Percentiles rank a stretch among this genome's conserved stretches.
Conservation (phyloP, 1,139 yeast species). For the Pichia sp. region DNA sequence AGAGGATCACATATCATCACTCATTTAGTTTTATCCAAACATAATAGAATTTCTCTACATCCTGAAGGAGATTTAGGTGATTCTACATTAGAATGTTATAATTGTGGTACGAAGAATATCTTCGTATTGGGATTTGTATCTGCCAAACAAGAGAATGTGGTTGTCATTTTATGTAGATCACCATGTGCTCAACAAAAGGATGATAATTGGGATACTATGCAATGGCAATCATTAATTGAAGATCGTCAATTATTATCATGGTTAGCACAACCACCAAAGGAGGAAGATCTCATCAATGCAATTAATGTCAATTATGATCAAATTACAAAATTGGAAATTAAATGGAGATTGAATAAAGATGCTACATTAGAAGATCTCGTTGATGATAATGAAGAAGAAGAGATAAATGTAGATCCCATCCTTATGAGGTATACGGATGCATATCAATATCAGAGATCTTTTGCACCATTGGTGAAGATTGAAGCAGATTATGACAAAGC, state of each 20-base stretch:
- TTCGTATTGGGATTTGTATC: conserved; percentile 83
- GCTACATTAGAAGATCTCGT: conserved; percentile 60
- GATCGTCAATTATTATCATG: conserved; percentile 73
- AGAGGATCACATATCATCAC: conserved; percentile 79
- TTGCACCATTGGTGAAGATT: conserved; percentile 73
- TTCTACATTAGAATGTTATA: conserved; percentile 80
- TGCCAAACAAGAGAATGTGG: conserved; percentile 82
- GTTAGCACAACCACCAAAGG: conserved; percentile 68
- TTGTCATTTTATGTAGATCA: conserved; percentile 78
- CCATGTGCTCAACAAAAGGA: conserved; percentile 83
- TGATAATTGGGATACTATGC: conserved; percentile 76
- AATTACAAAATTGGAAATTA: conserved; percentile 66
- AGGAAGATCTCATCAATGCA: conserved; percentile 53
- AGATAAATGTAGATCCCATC: conserved; percentile 61
- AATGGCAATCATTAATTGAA: conserved; percentile 85
- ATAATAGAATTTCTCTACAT: conserved; percentile 68
- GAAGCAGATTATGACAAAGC: conserved; percentile 78
- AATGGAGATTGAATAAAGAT: conserved; percentile 62
- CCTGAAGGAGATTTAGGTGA: conserved; percentile 81
- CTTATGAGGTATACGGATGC: conserved; percentile 77
- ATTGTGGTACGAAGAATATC: conserved; percentile 78
- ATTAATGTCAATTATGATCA: conserved; percentile 54
- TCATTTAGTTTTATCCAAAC: conserved; percentile 77
- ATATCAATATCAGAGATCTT: conserved; percentile 76
- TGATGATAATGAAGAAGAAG: conserved; percentile 41